Base-by-base conservation (phyloP, 2,329 filamentous ascomycete genomes). In the Fusarium nygamai region DNA sequence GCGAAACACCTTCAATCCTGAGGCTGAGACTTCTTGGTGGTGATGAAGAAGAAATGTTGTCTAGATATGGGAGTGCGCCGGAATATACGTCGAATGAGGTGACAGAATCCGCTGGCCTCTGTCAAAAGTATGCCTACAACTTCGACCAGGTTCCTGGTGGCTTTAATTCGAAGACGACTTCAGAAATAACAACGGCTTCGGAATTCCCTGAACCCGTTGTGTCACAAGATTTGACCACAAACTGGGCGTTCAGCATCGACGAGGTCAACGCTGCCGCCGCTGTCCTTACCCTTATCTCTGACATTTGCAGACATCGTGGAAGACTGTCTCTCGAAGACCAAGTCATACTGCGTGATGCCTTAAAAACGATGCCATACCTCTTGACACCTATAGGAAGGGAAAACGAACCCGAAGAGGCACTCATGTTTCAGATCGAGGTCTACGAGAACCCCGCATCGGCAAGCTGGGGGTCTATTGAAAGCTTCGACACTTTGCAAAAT, bases 391-490 rank as follows among this genome's bases (percentile, higher is more conserved):
- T 41, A 33, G 59, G 48, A 43, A 38, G 48, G 19, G 11, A 38
- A 22, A 24, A 51, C 43, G n/a, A 65, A 31, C 44, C 59, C 10
- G 34, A 57, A 17, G 19, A 33, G 36, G 65, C 69, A 29, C 14
- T 48, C 17, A 8, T 43, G 6, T 76, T 76, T 33, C 36, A 54
- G 34, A 24, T 24, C 12, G 24, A 47, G 10, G 54, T 76, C 24
- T 64, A 75, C 27, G 24, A 68, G 8, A 60, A 56, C 16, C 46
- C 47, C 12, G 31, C 59, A 20, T 54, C 69, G 22, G 36, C 22
- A 14, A 64, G 51, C 17, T 77, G 74, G 74, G 74, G 51, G 19
- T 5, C 19, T 13, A 61, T 75, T 8, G 48, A 67, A 39, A 48
- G 64, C 31, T 65, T 76, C 51, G 54, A 72, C 29, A 36, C 50